Evolutionary conservation across 768 basidiomycete genomes (phyloP).

Genomic region (Strobilomyces confusus): DNA sequence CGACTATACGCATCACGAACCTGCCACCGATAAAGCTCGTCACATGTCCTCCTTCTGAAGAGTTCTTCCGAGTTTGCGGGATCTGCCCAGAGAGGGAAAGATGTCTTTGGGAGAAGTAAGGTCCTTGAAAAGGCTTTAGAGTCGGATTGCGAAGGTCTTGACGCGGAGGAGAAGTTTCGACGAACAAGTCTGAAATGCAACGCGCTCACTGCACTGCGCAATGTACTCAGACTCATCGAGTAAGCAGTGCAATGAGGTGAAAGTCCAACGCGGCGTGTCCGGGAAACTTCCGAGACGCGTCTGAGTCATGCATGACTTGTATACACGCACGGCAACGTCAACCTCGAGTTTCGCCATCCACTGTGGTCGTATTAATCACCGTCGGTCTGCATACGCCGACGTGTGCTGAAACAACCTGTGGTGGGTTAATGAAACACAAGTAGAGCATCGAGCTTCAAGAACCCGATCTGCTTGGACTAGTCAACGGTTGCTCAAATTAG

Average conservation of each 20-base stretch:
- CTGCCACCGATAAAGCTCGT: constrained; percentile 77
- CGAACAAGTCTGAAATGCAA: constrained; percentile 6
- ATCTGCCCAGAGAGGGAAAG: constrained; percentile 71
- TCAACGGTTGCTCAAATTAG: no score
- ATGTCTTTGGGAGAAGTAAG: constrained; percentile 76
- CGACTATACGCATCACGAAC: constrained; percentile 36
- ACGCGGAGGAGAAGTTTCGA: constrained; percentile 15
- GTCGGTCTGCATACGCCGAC: no score
- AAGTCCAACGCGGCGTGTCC: no score
- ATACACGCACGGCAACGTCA: no score
- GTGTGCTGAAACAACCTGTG: no score
- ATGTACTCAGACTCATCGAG: constrained; percentile 18
- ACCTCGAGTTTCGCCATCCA: no score
- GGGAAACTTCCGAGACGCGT: no score
- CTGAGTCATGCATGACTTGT: no score
- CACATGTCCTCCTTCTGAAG: constrained; percentile 61
- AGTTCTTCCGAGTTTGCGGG: constrained; percentile 56
- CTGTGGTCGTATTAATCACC: no score
- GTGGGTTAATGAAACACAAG: no score
- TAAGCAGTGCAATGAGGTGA: not conserved
- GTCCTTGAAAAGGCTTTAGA: constrained; percentile 52
- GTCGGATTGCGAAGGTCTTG: constrained; percentile 8
- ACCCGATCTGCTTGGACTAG: no score
- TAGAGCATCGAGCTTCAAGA: no score
- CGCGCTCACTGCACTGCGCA: constrained; percentile 14